Evolutionary conservation across 2,329 filamentous ascomycete species (phyloP).

Genomic region (Claviceps sorghi): DNA sequence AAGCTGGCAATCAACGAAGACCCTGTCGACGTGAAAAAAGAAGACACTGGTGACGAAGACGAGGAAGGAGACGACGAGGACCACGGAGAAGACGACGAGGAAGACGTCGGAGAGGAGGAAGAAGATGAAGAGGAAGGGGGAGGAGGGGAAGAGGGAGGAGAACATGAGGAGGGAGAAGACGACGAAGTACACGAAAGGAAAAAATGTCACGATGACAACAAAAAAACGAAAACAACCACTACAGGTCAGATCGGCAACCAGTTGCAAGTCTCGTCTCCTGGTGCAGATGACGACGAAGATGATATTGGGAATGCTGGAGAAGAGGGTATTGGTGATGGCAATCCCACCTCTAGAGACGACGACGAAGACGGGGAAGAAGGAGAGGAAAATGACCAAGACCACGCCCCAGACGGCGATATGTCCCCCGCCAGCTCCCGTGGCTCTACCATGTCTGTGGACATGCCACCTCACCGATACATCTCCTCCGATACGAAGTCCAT

Average conservation of each 20-base stretch:
- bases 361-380: conserved; percentile 36
- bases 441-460: conserved; percentile 50
- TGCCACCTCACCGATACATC: conserved; percentile 32
- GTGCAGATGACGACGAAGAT: conserved; percentile 6
- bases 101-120: conserved; percentile 11
- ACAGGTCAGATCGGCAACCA: not conserved
- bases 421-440: conserved; percentile 52
- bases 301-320: conserved; percentile 18
- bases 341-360: conserved; percentile 24
- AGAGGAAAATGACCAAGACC: conserved; percentile 37
- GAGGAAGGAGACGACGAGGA: conserved; percentile 7
- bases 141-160: conserved; percentile 11
- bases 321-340: conserved; percentile 23
- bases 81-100: conserved; percentile 12
- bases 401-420: conserved; percentile 37
- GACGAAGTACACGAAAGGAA: conserved; percentile 3
- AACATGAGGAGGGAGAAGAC: conserved; percentile 7
- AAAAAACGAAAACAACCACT: conserved; percentile 13
- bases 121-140: conserved; percentile 5
- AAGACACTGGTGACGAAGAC: conserved; percentile 8
- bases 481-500: conserved; percentile 40
- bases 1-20: conserved; percentile 51
- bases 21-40: conserved; percentile 1
- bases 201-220: conserved; percentile 4
- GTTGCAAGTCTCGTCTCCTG: not conserved